Evolutionary conservation across 108 stramenopile species (phyloP), one percentile per base, ranked within the genome.

Genomic region (Hondaea fermentalgiana): DNA sequence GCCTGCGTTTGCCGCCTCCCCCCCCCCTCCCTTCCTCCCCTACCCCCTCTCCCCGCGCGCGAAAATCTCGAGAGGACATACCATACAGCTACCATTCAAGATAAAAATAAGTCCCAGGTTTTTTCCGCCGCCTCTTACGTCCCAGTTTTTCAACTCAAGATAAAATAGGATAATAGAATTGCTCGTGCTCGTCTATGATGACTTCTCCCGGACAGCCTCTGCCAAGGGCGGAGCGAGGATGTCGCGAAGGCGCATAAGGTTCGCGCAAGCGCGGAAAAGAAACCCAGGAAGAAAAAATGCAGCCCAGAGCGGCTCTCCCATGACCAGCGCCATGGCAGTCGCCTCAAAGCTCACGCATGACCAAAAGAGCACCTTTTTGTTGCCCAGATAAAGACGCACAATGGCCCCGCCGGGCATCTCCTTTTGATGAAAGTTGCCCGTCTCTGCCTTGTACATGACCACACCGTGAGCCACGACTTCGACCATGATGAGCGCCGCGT

Each of bases 341-440:
- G 76, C 76, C 76, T 83, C 76, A 1, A 83, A 83, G n/a, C 49
- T 53, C n/a, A 53, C 76, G 51, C 76, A 83, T 12, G 76, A 83
- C 76, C 76, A 83, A 45, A 83, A 83, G 76, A 83, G 76, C 17
- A 83, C 49, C 49, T 47, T 47, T 23, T 83, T 83, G 49, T 83
- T 83, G 6, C 76, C 76, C 45, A 83, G 76, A 45, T 83, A 83
- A 3, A 47, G 51, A 45, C 51, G 49, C 6, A 83, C 76, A 28
- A 83, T 83, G 4, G 49, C 25, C 6, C 49, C 45, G 12, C 49
- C 45, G n/a, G 45, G 76, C 76, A 83, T 83, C 23, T 83, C 76
- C 76, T 83, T 83, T 23, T 83, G 76, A 23, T 83, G 76, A 83
- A 83, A 83, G 76, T 53, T 53, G n/a, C 76, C 76, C 76, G 28